Base-by-base conservation (phyloP, 2,329 filamentous ascomycete species). In the Botrytis hyacinthi region DNA sequence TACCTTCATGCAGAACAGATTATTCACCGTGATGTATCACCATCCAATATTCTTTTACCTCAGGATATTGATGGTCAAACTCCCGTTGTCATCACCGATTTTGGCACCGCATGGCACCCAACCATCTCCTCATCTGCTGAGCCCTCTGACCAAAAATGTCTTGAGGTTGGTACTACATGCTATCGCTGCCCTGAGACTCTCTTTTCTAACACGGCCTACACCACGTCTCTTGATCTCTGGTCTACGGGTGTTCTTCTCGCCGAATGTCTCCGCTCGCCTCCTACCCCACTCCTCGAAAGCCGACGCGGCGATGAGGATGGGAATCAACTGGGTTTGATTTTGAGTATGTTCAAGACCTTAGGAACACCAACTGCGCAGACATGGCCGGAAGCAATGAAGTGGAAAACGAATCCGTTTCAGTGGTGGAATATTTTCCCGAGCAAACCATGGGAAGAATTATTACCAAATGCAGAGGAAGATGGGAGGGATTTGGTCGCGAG, bases 1-100 rank as follows among this genome's bases (percentile, higher is more conserved):
- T 87, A 92, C 78, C 85, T 98, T 3, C 96, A 99, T 81, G 78
- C 82, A 12, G 83, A 89, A 37, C 92, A 90, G 12, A 94, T 99
- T 73, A 92, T 99, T 72, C 96, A 99, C 81, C 91, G 96, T 73
- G 96, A 99, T 80, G 85, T 99, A 80, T 99, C 99, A 80, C 96
- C 96, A 0, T 94, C 94, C 0, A 97, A 97, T 71, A 87, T 99
- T 51, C 85, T 98, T 14, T 86, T 97, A 63, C 84, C 87, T 60
- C 44, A 51, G n/a, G 46, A 72, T 48, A 69, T 72, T 12, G 89
- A 91, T 0, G 84, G 87, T 0, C 84, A 87, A 9, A 93, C 92
- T 0, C 92, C 93, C 7, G 93, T 93, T 5, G 92, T 91, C 77
- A 86, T 99, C 3, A 90, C 93, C 51, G 96, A 99, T 82, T 98